phyloP scores from a whole-genome alignment of 495 filamentous ascomycete species.

The Cercophora sp. region DNA sequence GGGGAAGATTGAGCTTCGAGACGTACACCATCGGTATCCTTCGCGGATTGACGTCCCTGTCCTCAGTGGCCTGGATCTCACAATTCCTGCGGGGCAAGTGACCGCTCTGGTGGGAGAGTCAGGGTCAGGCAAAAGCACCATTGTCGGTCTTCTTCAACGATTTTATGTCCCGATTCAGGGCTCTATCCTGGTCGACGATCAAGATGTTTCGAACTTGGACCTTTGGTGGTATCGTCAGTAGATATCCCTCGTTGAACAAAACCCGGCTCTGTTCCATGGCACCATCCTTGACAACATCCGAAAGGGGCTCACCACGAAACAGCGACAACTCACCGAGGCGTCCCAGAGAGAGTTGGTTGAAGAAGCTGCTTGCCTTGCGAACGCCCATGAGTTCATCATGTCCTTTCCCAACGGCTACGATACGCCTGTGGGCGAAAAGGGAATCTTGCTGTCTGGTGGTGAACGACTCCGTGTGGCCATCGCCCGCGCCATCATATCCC shows the following conservation, averaged over 20 bases:
- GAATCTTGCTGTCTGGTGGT: conserved; percentile 61
- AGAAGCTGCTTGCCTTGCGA: conserved; percentile 50
- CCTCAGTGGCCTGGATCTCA: conserved; percentile 46
- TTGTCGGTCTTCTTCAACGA: conserved; percentile 52
- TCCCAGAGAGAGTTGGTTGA: conserved; percentile 33
- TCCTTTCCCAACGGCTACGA: conserved; percentile 51
- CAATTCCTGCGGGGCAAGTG: conserved; percentile 66
- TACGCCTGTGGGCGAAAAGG: conserved; percentile 53
- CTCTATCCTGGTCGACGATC: conserved; percentile 43
- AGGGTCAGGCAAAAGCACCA: conserved; percentile 24
- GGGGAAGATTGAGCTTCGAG: conserved; percentile 44
- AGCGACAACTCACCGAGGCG: conserved; percentile 30
- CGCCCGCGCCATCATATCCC: conserved; percentile 64
- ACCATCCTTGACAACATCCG: conserved; percentile 53
- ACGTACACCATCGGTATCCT: conserved; percentile 58
- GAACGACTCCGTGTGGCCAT: conserved; percentile 70
- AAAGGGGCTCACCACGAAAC: conserved; percentile 34
- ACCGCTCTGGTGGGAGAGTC: conserved; percentile 59
- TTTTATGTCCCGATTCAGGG: conserved; percentile 58
- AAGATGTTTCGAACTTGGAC: conserved; percentile 35
- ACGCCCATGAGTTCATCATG: conserved; percentile 53
- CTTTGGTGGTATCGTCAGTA: conserved; percentile 38
- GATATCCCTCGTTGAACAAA: conserved; percentile 24
- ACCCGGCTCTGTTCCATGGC: conserved; percentile 44
- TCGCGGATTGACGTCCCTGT: conserved; percentile 50